Evolutionary conservation across 345 rosid species (phyloP), one percentile per base, ranked within the genome.

Genomic region (Gossypium bickii): DNA sequence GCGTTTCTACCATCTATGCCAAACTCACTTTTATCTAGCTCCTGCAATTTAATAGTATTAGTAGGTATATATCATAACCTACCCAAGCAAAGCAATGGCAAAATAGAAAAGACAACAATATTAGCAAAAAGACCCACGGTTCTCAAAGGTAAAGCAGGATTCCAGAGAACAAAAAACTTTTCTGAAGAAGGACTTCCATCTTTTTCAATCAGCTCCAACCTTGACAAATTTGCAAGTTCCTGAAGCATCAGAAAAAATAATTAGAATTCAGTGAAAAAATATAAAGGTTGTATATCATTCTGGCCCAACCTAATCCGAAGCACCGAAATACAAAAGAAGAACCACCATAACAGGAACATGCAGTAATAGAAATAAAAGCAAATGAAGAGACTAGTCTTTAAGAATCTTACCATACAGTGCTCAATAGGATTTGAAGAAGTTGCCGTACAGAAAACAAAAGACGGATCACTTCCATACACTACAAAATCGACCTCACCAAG

Each of bases 371-470:
- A 52, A 68, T 49, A 53, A 16, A 79, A 74, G 73, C 59, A 72
- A 77, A 75, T 72, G 66, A 67, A 49, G 62, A 43, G 29, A 74
- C 66, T 60, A 74, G 55, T 78, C 68, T 73, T 48, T 49, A 43
- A 57, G 67, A 66, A 67, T 69, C 87, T 78, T 82, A 94, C 98
- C 98, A 89, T 92, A 80, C 98, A 94, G 83, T 92, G 97, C 76
- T 94, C 93, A 73, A 78, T 81, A 76, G 98, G 98, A 77, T 94
- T 94, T 73, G 97, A 97, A 76, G 95, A 94, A 79, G 98, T 94
- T 79, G 98, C 98, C 70, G 98, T 90, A 66, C 86, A 92, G 84
- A 94, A 94, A 69, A 94, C 77, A 79, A 91, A 94, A 38, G 89
- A 83, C 73, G 98, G 98, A 80, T 86, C 83, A 72, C 83, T 80